A percentile compares a stretch with the other conserved stretches of the same genome.
phyloP scores from a whole-genome alignment of 495 filamentous ascomycete species.

The Oidiodendron maius region DNA sequence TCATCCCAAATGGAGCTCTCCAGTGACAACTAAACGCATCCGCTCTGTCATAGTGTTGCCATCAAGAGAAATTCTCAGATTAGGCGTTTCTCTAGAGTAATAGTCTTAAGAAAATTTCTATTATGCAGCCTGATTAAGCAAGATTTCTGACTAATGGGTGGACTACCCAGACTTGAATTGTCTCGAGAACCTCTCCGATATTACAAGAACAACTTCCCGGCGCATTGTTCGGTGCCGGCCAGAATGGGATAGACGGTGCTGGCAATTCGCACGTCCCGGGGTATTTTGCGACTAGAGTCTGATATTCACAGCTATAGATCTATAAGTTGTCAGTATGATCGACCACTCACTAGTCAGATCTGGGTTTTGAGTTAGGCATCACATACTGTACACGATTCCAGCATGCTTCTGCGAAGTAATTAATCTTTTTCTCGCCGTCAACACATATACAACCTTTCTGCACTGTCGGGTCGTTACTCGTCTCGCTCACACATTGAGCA shows the following conservation, averaged over 20 bases:
- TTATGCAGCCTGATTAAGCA: too few relatives aligned
- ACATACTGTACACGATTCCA: constrained; percentile 7
- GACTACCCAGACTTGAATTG: too few relatives aligned
- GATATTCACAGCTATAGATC: constrained; percentile 15
- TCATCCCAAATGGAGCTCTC: too few relatives aligned
- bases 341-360: too few relatives aligned
- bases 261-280: neutral
- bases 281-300: constrained; percentile 4
- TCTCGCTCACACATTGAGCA: neutral
- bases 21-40: too few relatives aligned
- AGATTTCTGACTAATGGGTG: too few relatives aligned
- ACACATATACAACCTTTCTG: constrained; percentile 7
- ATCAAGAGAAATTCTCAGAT: too few relatives aligned
- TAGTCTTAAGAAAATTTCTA: too few relatives aligned
- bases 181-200: too few relatives aligned
- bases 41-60: too few relatives aligned
- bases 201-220: constrained; percentile 14
- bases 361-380: neutral
- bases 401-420: constrained; percentile 13
- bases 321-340: neutral
- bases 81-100: too few relatives aligned
- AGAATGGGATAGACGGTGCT: constrained; percentile 4
- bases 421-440: constrained; percentile 2
- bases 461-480: neutral
- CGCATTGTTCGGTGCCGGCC: constrained; percentile 8